phyloP scores from a whole-genome alignment of 176 grass and related monocot genomes.

The Rhynchospora breviuscula region DNA sequence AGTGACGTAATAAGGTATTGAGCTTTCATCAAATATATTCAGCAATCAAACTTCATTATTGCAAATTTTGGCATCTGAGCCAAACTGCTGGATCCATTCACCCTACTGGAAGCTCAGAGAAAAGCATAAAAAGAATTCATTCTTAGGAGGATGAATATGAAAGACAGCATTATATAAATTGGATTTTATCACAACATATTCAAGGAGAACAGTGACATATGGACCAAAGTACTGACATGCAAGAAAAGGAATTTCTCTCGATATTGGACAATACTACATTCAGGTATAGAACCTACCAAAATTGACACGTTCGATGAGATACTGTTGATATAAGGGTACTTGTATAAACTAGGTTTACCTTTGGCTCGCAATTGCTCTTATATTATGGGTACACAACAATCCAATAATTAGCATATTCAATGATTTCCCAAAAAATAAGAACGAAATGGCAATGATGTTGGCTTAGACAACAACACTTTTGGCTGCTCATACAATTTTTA shows the following conservation, averaged over 20 bases:
- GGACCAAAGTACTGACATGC: too few relatives aligned
- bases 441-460: not conserved
- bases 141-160: not conserved
- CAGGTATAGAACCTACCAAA: not conserved
- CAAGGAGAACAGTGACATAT: not conserved
- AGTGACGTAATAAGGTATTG: not conserved
- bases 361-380: not conserved
- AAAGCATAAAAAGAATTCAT: not conserved
- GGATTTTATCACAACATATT: not conserved
- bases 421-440: not conserved
- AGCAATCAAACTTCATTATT: not conserved
- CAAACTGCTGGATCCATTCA: not conserved
- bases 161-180: not conserved
- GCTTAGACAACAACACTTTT: not conserved
- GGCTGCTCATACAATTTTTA: not conserved
- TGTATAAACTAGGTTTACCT: not conserved
- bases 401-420: not conserved
- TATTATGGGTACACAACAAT: not conserved
- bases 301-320: not conserved
- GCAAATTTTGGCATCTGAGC: not conserved
- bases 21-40: not conserved
- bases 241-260: not conserved
- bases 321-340: not conserved
- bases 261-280: not conserved
- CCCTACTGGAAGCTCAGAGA: not conserved